phyloP scores from a whole-genome alignment of 179 eudicot species.

The Vitellaria paradoxa region DNA sequence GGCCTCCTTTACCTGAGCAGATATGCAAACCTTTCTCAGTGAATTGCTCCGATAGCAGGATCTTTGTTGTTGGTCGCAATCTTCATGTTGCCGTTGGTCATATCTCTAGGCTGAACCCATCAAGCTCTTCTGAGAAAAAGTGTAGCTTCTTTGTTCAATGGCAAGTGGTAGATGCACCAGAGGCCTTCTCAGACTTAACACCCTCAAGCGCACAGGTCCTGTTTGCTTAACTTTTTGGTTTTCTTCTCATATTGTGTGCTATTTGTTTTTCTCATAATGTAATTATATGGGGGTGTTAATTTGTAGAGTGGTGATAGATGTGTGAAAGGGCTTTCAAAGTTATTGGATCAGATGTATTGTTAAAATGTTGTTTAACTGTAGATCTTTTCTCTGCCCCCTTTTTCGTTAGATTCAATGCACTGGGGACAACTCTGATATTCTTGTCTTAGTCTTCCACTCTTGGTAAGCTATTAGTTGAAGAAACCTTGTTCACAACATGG shows the following conservation, averaged over 20 bases:
- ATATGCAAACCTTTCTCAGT: slow-evolving; percentile 95
- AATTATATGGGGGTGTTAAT: neutral
- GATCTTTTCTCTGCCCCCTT: neutral
- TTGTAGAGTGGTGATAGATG: slow-evolving; percentile 10
- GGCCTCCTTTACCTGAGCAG: slow-evolving; percentile 82
- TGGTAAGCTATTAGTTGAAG: neutral
- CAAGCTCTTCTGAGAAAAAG: slow-evolving; percentile 24
- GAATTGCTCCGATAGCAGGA: slow-evolving; percentile 49
- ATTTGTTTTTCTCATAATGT: neutral
- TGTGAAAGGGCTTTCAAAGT: slow-evolving; percentile 6
- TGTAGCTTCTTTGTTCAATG: slow-evolving; percentile 59
- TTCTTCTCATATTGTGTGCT: neutral
- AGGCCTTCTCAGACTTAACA: slow-evolving; percentile 47
- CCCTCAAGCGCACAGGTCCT: slow-evolving; percentile 90
- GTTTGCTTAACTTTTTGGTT: slow-evolving; percentile 44
- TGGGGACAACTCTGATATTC: neutral
- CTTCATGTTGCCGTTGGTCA: slow-evolving; percentile 82
- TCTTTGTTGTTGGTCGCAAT: slow-evolving; percentile 76
- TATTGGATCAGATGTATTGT: slow-evolving; percentile 1
- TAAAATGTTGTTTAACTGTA: neutral
- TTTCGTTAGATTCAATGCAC: neutral
- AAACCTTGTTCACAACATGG: neutral
- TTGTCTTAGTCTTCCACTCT: neutral
- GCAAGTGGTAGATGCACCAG: slow-evolving; percentile 71
- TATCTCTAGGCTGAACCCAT: slow-evolving; percentile 30